phyloP scores from a whole-genome alignment of 2,329 filamentous ascomycete species.

The Helotiales sp. region DNA sequence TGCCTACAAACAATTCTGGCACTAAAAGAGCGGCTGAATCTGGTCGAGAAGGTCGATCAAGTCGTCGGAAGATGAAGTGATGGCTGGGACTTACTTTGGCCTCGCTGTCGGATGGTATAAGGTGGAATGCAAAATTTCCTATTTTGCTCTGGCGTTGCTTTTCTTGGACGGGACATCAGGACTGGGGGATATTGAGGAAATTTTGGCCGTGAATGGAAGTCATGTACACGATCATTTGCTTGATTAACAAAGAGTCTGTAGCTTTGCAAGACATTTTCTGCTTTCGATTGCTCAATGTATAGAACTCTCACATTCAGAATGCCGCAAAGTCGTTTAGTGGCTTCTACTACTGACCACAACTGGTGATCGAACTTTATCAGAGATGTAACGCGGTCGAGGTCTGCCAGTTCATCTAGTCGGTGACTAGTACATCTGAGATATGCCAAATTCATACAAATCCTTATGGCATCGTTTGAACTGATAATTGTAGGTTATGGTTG shows the following conservation, averaged over 20 bases:
- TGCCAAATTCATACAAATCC: background rate
- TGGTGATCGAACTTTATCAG: too few relatives aligned
- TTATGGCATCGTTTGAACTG: background rate
- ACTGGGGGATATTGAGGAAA: background rate
- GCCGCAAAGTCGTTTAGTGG: background rate
- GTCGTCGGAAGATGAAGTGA: constrained; percentile 5
- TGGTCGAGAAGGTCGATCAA: background rate
- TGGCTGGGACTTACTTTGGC: background rate
- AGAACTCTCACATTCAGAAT: background rate
- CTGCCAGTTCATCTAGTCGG: too few relatives aligned
- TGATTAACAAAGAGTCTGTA: background rate
- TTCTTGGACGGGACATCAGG: background rate
- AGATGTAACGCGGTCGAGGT: too few relatives aligned
- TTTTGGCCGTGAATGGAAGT: background rate
- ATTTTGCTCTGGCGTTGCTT: background rate
- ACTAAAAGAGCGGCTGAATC: constrained; percentile 1
- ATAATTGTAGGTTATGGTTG: too few relatives aligned
- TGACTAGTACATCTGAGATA: too few relatives aligned
- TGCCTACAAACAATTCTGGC: background rate
- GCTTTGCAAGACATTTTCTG: background rate
- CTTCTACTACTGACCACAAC: too few relatives aligned
- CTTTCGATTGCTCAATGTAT: background rate
- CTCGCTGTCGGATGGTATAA: background rate
- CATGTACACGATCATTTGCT: background rate
- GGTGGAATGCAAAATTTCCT: background rate